Conservation (phyloP, 2,329 filamentous ascomycete species). For the Rutstroemia sp. region DNA sequence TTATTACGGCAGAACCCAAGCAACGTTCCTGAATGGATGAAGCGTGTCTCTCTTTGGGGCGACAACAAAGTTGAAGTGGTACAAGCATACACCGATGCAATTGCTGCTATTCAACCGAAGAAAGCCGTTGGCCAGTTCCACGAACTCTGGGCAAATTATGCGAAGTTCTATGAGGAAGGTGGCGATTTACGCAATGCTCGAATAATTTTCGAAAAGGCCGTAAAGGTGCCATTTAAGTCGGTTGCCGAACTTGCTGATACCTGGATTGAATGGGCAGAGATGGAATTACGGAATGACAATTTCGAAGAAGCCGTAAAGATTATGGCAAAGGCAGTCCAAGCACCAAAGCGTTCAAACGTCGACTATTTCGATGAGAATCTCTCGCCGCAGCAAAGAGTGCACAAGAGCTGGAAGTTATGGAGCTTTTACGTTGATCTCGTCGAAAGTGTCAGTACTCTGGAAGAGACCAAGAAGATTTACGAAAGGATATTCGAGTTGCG, state of each 20-base stretch:
- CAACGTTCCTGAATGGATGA: constrained; percentile 95
- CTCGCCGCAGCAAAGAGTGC: constrained; percentile 89
- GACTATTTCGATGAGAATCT: constrained; percentile 97
- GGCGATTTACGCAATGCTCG: constrained; percentile 79
- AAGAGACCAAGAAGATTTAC: constrained; percentile 90
- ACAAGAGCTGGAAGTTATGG: constrained; percentile 99
- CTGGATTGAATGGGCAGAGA: constrained; percentile 99
- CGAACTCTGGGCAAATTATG: constrained; percentile 93
- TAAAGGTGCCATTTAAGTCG: constrained; percentile 96
- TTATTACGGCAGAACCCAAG: constrained; percentile 91
- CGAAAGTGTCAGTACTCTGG: constrained; percentile 83
- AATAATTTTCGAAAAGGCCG: constrained; percentile 93
- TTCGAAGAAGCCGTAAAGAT: constrained; percentile 91
- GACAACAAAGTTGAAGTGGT: constrained; percentile 88
- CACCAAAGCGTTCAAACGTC: constrained; percentile 96
- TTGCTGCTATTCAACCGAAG: constrained; percentile 87
- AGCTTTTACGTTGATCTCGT: constrained; percentile 98
- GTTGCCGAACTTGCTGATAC: constrained; percentile 95
- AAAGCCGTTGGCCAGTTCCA: constrained; percentile 91
- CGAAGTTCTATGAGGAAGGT: constrained; percentile 89
- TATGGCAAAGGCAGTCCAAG: constrained; percentile 94
- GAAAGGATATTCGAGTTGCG: constrained; percentile 97
- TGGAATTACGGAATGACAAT: constrained; percentile 93
- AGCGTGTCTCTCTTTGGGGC: constrained; percentile 90
- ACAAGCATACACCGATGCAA: constrained; percentile 90